Conservation (phyloP, 768 basidiomycete species). For the Chalciporus chontae region DNA sequence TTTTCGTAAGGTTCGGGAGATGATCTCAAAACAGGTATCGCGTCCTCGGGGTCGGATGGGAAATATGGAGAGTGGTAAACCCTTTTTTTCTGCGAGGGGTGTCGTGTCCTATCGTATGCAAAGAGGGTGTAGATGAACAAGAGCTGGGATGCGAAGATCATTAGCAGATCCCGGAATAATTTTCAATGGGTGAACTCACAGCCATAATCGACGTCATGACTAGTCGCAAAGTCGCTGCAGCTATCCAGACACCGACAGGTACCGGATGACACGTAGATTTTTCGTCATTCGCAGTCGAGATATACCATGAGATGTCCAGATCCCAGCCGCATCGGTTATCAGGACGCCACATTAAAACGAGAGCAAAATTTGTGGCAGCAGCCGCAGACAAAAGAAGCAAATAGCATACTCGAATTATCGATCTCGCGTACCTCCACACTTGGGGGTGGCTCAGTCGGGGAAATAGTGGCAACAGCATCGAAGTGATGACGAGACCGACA, state of each 20-base stretch:
- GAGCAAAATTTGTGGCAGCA: constrained; percentile 51
- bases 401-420: constrained; percentile 39
- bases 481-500: constrained; percentile 31
- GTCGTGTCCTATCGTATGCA: constrained; percentile 14
- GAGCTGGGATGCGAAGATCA: constrained; percentile 12
- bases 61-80: constrained; percentile 16
- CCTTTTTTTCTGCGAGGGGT: constrained; percentile 13
- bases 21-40: constrained; percentile 15
- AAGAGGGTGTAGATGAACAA: constrained; percentile 19
- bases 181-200: constrained; percentile 39
- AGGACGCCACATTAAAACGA: constrained; percentile 53
- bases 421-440: constrained; percentile 12
- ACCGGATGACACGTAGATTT: constrained; percentile 14
- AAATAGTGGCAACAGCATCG: constrained; percentile 38
- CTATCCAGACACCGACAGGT: constrained; percentile 52
- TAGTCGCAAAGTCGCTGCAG: constrained; percentile 50
- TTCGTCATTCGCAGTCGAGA: constrained; percentile 26
- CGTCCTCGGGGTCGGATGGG: constrained; percentile 19
- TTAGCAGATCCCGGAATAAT: constrained; percentile 4
- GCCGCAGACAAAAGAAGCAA: constrained; percentile 48
- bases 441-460: constrained; percentile 18
- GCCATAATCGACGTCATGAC: constrained; percentile 47
- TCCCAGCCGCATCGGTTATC: constrained; percentile 56
- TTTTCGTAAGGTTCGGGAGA: constrained; percentile 11
- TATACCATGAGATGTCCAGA: constrained; percentile 65